These are phyloP conservation scores for Cenococcum geophilum DNA, from an alignment of 495 filamentous ascomycete genomes.

Conservation along the genomic window DNA sequence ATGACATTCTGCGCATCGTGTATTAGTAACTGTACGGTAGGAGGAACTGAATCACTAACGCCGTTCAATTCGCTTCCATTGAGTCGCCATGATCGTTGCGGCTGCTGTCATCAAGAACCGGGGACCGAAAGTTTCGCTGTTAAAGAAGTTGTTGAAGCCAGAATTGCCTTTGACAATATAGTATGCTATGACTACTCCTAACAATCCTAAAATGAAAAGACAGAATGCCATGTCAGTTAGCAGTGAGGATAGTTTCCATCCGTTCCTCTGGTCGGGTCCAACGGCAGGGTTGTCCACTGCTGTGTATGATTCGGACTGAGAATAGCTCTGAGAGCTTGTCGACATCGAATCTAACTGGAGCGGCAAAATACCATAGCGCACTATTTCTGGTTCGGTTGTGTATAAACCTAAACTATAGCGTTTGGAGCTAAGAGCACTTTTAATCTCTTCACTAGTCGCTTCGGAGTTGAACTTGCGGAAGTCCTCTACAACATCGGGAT, in stretches of 20 bases:
- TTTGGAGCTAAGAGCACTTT: not conserved
- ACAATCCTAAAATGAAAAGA: conserved; percentile 36
- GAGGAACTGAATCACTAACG: conserved; percentile 17
- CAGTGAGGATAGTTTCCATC: not conserved
- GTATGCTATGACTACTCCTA: conserved; percentile 43
- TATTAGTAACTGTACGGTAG: conserved; percentile 9
- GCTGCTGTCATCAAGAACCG: conserved; percentile 42
- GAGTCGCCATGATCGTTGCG: conserved; percentile 42
- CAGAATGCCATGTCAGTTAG: conserved; percentile 29
- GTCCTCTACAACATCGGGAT: conserved; percentile 19
- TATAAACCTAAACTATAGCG: not conserved
- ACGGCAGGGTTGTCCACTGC: not conserved
- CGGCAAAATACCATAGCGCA: not conserved
- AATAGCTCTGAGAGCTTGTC: not conserved
- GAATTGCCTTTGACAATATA: conserved; percentile 37
- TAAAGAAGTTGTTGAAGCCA: conserved; percentile 45
- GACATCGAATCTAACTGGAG: not conserved
- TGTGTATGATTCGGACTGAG: not conserved
- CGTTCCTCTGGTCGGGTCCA: not conserved
- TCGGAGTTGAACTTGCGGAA: conserved; percentile 11
- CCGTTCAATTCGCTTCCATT: conserved; percentile 41
- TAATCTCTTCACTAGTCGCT: not conserved
- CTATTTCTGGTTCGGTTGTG: not conserved
- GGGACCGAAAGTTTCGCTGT: conserved; percentile 41
- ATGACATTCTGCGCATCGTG: not conserved